These are phyloP conservation scores for Dichotomopilus funicola DNA, from an alignment of 2,329 filamentous ascomycete species.

Conservation along the genomic window DNA sequence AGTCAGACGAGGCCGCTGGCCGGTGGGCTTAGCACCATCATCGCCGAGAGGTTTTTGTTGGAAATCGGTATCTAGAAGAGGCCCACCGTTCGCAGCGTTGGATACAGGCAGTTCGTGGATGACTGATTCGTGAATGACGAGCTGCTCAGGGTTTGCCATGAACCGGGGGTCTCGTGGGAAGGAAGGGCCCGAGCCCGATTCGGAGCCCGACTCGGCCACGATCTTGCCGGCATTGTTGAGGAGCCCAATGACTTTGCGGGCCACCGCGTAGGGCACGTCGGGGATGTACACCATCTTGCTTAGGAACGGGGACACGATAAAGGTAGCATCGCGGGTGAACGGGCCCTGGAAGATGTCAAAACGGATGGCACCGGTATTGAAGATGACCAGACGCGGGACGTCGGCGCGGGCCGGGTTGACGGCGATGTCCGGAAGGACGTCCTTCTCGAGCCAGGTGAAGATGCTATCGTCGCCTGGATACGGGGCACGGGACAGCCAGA, in stretches of 20 bases:
- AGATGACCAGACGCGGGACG: slow-evolving; percentile 62
- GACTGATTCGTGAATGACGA: slow-evolving; percentile 24
- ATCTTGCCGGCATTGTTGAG: slow-evolving; percentile 52
- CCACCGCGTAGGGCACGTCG: slow-evolving; percentile 72
- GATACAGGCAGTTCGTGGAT: slow-evolving; percentile 23
- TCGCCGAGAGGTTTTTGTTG: slow-evolving; percentile 29
- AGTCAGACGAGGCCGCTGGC: slow-evolving; percentile 39
- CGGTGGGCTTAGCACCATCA: slow-evolving; percentile 16
- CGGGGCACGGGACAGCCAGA: slow-evolving; percentile 74
- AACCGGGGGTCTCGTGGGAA: slow-evolving; percentile 36
- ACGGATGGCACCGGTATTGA: slow-evolving; percentile 86
- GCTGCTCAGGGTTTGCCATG: slow-evolving; percentile 45
- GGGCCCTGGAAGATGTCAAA: slow-evolving; percentile 93
- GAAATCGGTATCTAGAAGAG: not conserved
- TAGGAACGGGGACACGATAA: slow-evolving; percentile 79
- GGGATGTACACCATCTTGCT: slow-evolving; percentile 71
- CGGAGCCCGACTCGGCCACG: slow-evolving; percentile 26
- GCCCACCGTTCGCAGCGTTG: not conserved
- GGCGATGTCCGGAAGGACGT: slow-evolving; percentile 65
- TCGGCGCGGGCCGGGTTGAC: slow-evolving; percentile 50
- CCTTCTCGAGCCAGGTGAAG: slow-evolving; percentile 70
- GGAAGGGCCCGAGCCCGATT: too few relatives aligned
- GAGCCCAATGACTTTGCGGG: slow-evolving; percentile 58
- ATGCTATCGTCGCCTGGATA: slow-evolving; percentile 71
- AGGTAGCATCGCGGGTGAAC: slow-evolving; percentile 84